These are phyloP conservation scores for Cladochytrium replicatum DNA, from an alignment of 192 early-diverging fungal species.

Conservation along the genomic window DNA sequence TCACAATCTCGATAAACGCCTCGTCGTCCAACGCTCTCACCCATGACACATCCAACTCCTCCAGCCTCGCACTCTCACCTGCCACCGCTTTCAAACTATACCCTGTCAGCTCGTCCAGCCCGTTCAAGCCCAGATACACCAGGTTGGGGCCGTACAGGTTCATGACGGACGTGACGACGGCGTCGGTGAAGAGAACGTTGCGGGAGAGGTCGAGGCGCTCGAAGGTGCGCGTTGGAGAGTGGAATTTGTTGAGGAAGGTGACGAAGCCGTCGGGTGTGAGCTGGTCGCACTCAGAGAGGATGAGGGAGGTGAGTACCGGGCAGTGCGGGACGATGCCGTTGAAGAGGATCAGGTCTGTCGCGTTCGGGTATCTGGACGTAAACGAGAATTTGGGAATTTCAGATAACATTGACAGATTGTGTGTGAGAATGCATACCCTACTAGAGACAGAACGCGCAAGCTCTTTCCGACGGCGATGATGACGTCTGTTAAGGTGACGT, in stretches of 20 bases:
- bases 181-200: slow-evolving; percentile 57
- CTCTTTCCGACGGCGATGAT: slow-evolving; percentile 32
- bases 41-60: slow-evolving; percentile 61
- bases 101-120: slow-evolving; percentile 55
- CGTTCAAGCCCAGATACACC: slow-evolving; percentile 51
- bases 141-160: slow-evolving; percentile 50
- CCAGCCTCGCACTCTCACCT: slow-evolving; percentile 21
- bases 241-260: slow-evolving; percentile 31
- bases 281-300: slow-evolving; percentile 47
- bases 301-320: slow-evolving; percentile 45
- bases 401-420: not conserved
- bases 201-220: slow-evolving; percentile 47
- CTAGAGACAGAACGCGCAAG: slow-evolving; percentile 38
- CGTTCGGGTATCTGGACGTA: slow-evolving; percentile 15
- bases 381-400: not conserved
- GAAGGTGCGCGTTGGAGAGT: slow-evolving; percentile 28
- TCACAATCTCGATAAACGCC: slow-evolving; percentile 49
- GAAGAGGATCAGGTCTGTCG: slow-evolving; percentile 43
- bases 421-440: slow-evolving; percentile 28
- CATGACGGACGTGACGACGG: slow-evolving; percentile 42
- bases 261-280: slow-evolving; percentile 51
- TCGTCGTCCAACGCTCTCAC: slow-evolving; percentile 64
- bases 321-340: slow-evolving; percentile 51
- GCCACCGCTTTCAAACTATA: slow-evolving; percentile 42
- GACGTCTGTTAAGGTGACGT: slow-evolving; percentile 32